phyloP scores from a whole-genome alignment of 257 asterid genomes.

The Haberlea rhodopensis region DNA sequence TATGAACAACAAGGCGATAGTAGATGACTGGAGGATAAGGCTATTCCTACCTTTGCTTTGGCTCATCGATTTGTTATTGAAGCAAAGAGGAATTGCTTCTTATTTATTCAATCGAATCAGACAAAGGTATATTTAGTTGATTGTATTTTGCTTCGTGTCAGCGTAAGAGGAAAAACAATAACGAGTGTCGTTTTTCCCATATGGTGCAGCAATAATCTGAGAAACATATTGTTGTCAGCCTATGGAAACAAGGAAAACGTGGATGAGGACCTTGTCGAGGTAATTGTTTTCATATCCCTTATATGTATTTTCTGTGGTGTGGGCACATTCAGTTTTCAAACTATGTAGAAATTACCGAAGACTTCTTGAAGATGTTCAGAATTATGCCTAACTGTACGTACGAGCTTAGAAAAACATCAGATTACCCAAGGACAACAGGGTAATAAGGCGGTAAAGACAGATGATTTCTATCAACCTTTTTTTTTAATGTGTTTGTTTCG shows the following conservation, averaged over 20 bases:
- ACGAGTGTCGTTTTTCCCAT: slow-evolving; percentile 19
- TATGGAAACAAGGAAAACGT: slow-evolving; percentile 80
- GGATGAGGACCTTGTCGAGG: slow-evolving; percentile 89
- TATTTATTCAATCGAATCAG: slow-evolving; percentile 58
- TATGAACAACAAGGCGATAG: slow-evolving; percentile 96
- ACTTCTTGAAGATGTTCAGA: not conserved
- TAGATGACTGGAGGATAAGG: slow-evolving; percentile 95
- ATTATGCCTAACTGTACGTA: too few relatives aligned
- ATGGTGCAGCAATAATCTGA: slow-evolving; percentile 58
- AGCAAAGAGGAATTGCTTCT: slow-evolving; percentile 63
- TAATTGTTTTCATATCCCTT: slow-evolving; percentile 20
- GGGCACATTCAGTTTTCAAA: not conserved
- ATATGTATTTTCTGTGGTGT: not conserved
- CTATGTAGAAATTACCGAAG: not conserved
- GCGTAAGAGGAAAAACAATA: not conserved
- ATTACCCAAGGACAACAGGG: too few relatives aligned
- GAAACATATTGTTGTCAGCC: slow-evolving; percentile 55
- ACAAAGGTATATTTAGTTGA: slow-evolving; percentile 41
- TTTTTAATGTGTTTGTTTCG: not conserved
- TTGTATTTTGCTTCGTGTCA: slow-evolving; percentile 6
- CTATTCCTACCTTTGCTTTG: slow-evolving; percentile 68
- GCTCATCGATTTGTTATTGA: slow-evolving; percentile 79
- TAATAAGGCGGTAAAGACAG: too few relatives aligned
- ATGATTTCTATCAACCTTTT: not conserved
- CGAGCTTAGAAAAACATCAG: not conserved